Percentiles rank a stretch among this genome's conserved stretches.
These are phyloP conservation scores for Letharia columbiana DNA, from an alignment of 495 filamentous ascomycete species.

Conservation along the genomic window DNA sequence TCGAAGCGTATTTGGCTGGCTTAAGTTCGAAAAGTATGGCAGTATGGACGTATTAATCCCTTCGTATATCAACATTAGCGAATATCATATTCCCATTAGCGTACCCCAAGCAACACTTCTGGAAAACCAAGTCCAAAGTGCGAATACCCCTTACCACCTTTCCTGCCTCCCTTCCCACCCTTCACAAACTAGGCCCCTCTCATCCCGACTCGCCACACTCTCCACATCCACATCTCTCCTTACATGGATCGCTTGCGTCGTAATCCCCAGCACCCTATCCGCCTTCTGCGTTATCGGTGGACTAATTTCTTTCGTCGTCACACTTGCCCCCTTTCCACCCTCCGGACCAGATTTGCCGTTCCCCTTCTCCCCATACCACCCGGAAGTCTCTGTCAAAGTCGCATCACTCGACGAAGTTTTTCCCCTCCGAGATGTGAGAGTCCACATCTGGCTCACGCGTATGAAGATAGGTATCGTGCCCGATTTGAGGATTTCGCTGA, in stretches of 20 bases:
- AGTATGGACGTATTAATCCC: not conserved
- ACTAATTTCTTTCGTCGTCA: not conserved
- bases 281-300: not conserved
- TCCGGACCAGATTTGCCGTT: not conserved
- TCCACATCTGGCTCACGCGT: slow-evolving; percentile 7
- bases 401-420: not conserved
- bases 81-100: not conserved
- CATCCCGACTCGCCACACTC: slow-evolving; percentile 10
- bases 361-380: not conserved
- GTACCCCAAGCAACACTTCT: not conserved
- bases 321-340: not conserved
- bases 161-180: not conserved
- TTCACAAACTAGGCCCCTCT: not conserved
- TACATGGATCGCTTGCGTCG: slow-evolving; percentile 2
- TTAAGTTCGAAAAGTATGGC: not conserved
- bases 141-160: not conserved
- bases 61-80: not conserved
- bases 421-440: not conserved
- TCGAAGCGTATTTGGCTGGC: not conserved
- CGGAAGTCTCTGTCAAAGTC: not conserved
- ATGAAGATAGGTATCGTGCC: slow-evolving; percentile 14
- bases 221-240: slow-evolving; percentile 17
- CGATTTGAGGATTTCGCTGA: slow-evolving; percentile 8
- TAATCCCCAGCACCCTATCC: not conserved
- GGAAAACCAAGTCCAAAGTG: not conserved